Evolutionary conservation across 805 yeast species (phyloP).

Genomic region (Wickerhamiella kazuoi): DNA sequence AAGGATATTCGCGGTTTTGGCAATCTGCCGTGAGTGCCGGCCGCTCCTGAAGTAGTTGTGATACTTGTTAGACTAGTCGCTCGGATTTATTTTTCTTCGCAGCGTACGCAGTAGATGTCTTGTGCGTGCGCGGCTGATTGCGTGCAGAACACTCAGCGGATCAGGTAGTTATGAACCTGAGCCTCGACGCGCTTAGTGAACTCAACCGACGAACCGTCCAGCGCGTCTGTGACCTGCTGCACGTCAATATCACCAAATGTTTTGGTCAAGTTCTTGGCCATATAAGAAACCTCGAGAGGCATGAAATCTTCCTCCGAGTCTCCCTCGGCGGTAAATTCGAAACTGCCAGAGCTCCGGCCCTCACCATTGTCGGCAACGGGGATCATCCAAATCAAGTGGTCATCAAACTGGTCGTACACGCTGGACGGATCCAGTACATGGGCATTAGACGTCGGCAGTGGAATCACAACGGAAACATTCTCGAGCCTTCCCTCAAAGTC

Average conservation of each 20-base stretch:
- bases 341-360: conserved; percentile 36
- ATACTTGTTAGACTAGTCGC: too few relatives aligned
- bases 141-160: conserved; percentile 11
- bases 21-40: too few relatives aligned
- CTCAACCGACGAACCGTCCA: conserved; percentile 19
- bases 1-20: conserved; percentile 82
- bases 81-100: too few relatives aligned
- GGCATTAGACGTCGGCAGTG: conserved; percentile 44
- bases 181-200: conserved; percentile 10
- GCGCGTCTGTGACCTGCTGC: conserved; percentile 34
- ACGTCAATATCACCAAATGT: conserved; percentile 54
- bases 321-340: conserved; percentile 62
- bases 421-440: conserved; percentile 25
- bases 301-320: conserved; percentile 67
- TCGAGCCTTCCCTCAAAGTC: conserved; percentile 31
- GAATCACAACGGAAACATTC: conserved; percentile 42
- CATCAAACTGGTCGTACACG: conserved; percentile 33
- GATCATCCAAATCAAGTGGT: conserved; percentile 55
- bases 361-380: conserved; percentile 32
- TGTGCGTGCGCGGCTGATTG: too few relatives aligned
- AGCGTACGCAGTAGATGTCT: too few relatives aligned
- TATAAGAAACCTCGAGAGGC: conserved; percentile 67
- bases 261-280: conserved; percentile 23
- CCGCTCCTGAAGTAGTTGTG: too few relatives aligned
- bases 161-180: conserved; percentile 10